These are phyloP conservation scores for Fereydounia khargensis DNA, from an alignment of 1,284 basidiomycete genomes.

Conservation along the genomic window DNA sequence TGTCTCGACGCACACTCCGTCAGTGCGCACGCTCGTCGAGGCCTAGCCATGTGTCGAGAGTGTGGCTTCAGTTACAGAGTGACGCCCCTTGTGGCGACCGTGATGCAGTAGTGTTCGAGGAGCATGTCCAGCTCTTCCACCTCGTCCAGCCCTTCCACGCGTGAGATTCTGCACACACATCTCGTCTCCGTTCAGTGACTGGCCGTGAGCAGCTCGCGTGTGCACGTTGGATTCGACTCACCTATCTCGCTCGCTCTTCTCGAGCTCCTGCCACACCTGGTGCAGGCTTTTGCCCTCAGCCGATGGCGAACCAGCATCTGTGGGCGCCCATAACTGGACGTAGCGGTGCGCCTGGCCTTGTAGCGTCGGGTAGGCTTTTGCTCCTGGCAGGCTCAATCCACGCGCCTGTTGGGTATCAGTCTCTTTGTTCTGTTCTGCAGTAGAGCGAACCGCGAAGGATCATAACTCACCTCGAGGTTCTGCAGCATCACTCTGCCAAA, in stretches of 20 bases:
- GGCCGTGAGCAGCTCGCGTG: too few relatives aligned
- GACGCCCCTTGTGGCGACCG: neutral
- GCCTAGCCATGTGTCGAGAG: too few relatives aligned
- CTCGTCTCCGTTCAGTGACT: neutral
- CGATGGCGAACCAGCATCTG: neutral
- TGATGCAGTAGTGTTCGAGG: constrained; percentile 49
- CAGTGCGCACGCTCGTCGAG: too few relatives aligned
- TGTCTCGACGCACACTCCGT: too few relatives aligned
- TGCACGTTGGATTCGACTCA: too few relatives aligned
- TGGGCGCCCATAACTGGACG: constrained; percentile 4
- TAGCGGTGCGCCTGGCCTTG: constrained; percentile 32
- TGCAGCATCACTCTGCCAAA: constrained; percentile 55
- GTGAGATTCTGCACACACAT: constrained; percentile 17
- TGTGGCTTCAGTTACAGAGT: too few relatives aligned
- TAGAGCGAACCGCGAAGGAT: neutral
- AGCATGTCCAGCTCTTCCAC: constrained; percentile 56
- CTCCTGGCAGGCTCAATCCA: constrained; percentile 41
- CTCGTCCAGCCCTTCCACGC: constrained; percentile 52
- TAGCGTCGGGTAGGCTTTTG: constrained; percentile 38
- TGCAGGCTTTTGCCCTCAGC: constrained; percentile 17
- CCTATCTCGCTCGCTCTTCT: constrained; percentile 20
- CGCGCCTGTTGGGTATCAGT: too few relatives aligned
- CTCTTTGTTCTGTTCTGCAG: too few relatives aligned
- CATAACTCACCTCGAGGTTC: constrained; percentile 42
- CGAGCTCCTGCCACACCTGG: constrained; percentile 27